These are phyloP conservation scores for Colletotrichum sidae DNA, from an alignment of 2,329 filamentous ascomycete genomes.

Conservation along the genomic window DNA sequence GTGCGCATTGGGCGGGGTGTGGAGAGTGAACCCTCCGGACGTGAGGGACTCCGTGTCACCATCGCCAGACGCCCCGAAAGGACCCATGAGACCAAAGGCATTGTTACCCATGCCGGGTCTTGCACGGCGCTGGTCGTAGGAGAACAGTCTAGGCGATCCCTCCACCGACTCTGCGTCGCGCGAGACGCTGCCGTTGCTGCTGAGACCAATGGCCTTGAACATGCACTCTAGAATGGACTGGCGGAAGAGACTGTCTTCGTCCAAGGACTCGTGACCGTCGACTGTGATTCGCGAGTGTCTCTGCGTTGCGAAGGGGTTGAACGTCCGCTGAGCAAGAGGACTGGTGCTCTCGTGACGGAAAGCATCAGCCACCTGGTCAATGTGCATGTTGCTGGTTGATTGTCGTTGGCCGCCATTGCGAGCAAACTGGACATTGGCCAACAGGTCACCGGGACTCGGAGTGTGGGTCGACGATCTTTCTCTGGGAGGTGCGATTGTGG, in stretches of 20 bases:
- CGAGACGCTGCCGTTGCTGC: conserved; percentile 72
- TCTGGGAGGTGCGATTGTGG: conserved; percentile 53
- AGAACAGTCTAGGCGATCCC: conserved; percentile 85
- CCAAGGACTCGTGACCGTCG: conserved; percentile 82
- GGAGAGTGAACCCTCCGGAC: conserved; percentile 73
- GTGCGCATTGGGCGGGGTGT: conserved; percentile 72
- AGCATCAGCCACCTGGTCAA: conserved; percentile 44
- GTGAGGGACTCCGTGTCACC: conserved; percentile 89
- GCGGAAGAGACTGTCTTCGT: conserved; percentile 90
- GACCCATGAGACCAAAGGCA: conserved; percentile 91
- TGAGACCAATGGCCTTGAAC: conserved; percentile 91
- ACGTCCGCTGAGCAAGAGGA: conserved; percentile 62
- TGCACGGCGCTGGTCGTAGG: conserved; percentile 83
- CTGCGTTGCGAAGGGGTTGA: conserved; percentile 68
- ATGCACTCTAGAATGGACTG: conserved; percentile 94
- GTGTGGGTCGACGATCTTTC: conserved; percentile 58
- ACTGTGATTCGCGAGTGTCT: conserved; percentile 61
- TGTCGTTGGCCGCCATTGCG: conserved; percentile 65
- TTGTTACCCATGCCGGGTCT: conserved; percentile 81
- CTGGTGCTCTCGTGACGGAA: conserved; percentile 52
- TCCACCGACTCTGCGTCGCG: conserved; percentile 81
- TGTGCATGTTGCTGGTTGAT: conserved; percentile 43
- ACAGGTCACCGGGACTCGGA: conserved; percentile 80
- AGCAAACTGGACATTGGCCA: conserved; percentile 81
- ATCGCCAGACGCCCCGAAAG: conserved; percentile 81